phyloP scores from a whole-genome alignment of 2,329 filamentous ascomycete species.

The Pseudonectria buxi region DNA sequence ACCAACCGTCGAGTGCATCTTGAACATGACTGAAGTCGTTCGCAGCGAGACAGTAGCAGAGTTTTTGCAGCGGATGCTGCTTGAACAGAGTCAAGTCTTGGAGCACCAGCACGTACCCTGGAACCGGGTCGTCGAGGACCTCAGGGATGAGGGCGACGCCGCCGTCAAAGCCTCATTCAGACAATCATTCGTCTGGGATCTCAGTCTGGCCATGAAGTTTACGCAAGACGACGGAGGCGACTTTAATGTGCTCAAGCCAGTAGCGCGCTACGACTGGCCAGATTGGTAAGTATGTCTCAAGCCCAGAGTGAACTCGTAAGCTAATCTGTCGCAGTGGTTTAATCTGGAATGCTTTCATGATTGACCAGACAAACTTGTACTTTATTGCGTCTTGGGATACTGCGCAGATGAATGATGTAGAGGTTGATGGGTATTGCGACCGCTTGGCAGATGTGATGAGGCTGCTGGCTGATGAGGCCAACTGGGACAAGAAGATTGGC shows the following conservation, averaged over 20 bases:
- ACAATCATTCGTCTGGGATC: constrained; percentile 33
- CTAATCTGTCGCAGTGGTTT: constrained; percentile 21
- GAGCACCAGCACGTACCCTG: constrained; percentile 29
- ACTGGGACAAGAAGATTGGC: constrained; percentile 23
- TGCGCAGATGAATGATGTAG: constrained; percentile 29
- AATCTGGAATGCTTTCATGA: constrained; percentile 33
- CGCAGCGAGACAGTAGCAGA: constrained; percentile 19
- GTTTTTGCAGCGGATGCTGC: constrained; percentile 22
- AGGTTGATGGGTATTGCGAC: constrained; percentile 27
- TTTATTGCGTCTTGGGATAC: constrained; percentile 35
- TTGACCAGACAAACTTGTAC: constrained; percentile 26
- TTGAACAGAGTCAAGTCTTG: constrained; percentile 19
- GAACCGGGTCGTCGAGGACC: constrained; percentile 24
- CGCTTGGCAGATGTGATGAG: constrained; percentile 25
- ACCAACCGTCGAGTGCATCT: constrained; percentile 29
- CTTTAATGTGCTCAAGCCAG: constrained; percentile 21
- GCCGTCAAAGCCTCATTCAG: constrained; percentile 29
- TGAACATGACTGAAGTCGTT: constrained; percentile 26
- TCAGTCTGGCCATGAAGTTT: constrained; percentile 24
- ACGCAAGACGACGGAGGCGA: constrained; percentile 9
- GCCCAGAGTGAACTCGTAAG: neutral
- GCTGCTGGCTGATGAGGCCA: constrained; percentile 17
- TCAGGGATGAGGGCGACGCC: constrained; percentile 26
- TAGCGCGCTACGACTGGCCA: constrained; percentile 31
- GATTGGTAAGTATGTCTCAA: constrained; percentile 26